These are phyloP conservation scores for Neonectria coccinea DNA, from an alignment of 2,329 filamentous ascomycete species.

Conservation along the genomic window DNA sequence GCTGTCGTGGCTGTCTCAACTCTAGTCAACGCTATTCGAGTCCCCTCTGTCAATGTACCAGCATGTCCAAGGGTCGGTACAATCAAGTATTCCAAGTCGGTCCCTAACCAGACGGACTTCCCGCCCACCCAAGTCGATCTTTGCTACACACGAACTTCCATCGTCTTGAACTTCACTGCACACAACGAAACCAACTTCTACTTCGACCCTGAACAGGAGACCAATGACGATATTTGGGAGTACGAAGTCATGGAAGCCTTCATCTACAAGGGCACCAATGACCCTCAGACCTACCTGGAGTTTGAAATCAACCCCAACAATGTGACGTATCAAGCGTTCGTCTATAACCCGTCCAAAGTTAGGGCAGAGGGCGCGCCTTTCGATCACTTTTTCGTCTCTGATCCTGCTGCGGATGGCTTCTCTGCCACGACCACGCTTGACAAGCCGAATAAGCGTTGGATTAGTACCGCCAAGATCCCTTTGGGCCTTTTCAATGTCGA, in stretches of 20 bases:
- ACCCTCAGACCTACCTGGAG: constrained; percentile 63
- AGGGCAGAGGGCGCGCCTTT: constrained; percentile 56
- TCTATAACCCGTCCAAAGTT: constrained; percentile 63
- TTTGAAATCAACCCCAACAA: constrained; percentile 65
- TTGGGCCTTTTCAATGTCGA: constrained; percentile 64
- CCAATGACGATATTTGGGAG: constrained; percentile 60
- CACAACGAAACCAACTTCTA: constrained; percentile 60
- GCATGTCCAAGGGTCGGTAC: constrained; percentile 52
- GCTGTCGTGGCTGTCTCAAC: constrained; percentile 9
- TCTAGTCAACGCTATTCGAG: constrained; percentile 24
- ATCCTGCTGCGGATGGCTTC: constrained; percentile 57
- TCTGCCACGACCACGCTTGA: constrained; percentile 55
- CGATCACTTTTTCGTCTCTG: constrained; percentile 56
- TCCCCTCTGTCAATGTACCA: constrained; percentile 52
- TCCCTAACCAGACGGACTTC: constrained; percentile 56
- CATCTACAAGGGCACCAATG: constrained; percentile 57
- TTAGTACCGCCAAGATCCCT: constrained; percentile 56
- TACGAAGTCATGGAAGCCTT: constrained; percentile 66
- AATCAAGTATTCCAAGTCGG: constrained; percentile 55
- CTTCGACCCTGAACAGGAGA: constrained; percentile 56
- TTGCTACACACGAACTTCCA: constrained; percentile 57
- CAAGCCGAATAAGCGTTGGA: constrained; percentile 52
- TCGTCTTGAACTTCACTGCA: constrained; percentile 59
- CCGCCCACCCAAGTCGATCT: constrained; percentile 59
- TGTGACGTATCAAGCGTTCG: constrained; percentile 62